A percentile compares a stretch with the other conserved stretches of the same genome.
Conservation (phyloP, 1,139 yeast genomes). For the Debaryomyces sp. region DNA sequence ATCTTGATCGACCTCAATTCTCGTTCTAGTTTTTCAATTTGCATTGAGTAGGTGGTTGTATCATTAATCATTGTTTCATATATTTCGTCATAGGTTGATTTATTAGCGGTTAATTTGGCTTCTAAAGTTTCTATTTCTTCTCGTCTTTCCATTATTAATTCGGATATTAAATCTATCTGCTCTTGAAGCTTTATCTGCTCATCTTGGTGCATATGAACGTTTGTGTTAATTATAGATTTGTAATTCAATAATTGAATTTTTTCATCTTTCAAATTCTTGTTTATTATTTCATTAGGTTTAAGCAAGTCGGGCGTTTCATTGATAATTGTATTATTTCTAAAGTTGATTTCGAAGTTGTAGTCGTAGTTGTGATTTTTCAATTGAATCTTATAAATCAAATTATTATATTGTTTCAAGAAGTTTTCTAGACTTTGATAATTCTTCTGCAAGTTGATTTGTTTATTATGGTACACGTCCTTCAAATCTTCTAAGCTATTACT, state of each 20-base stretch:
- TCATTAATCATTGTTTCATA: slow-evolving; percentile 60
- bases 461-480: slow-evolving; percentile 41
- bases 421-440: slow-evolving; percentile 54
- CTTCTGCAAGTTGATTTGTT: slow-evolving; percentile 50
- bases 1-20: slow-evolving; percentile 59
- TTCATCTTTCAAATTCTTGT: slow-evolving; percentile 40
- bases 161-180: slow-evolving; percentile 56
- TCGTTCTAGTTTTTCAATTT: slow-evolving; percentile 66
- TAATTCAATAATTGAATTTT: slow-evolving; percentile 45
- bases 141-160: slow-evolving; percentile 56
- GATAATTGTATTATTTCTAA: slow-evolving; percentile 22
- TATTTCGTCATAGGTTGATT: slow-evolving; percentile 59
- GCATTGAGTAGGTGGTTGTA: slow-evolving; percentile 57
- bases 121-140: slow-evolving; percentile 64
- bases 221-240: slow-evolving; percentile 50
- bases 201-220: slow-evolving; percentile 58
- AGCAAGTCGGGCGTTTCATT: slow-evolving; percentile 26
- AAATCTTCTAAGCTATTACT: slow-evolving; percentile 43
- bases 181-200: slow-evolving; percentile 64
- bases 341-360: slow-evolving; percentile 33
- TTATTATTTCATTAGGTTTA: slow-evolving; percentile 33
- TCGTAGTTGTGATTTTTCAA: slow-evolving; percentile 26
- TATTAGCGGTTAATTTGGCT: slow-evolving; percentile 54
- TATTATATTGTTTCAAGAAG: slow-evolving; percentile 58
- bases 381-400: slow-evolving; percentile 50